phyloP scores from a whole-genome alignment of 2,329 filamentous ascomycete genomes.

The Penicillium brasilianum region DNA sequence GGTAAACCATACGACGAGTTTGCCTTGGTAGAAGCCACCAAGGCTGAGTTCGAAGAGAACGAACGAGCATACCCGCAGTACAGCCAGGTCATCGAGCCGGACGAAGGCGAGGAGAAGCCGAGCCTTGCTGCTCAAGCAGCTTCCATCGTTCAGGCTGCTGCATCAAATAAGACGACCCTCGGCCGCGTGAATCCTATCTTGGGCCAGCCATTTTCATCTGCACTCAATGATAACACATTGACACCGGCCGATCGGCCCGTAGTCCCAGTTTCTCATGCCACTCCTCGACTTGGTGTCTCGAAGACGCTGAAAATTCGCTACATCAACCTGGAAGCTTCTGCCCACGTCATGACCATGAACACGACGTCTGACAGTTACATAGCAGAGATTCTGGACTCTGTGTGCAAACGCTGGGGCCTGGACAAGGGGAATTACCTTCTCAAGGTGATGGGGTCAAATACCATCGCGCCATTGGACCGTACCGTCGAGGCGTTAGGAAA shows the following conservation, averaged over 20 bases:
- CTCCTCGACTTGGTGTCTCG: constrained; percentile 61
- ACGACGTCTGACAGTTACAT: constrained; percentile 70
- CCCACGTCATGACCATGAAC: constrained; percentile 58
- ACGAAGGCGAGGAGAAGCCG: constrained; percentile 37
- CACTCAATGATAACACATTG: constrained; percentile 51
- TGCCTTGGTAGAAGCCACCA: constrained; percentile 64
- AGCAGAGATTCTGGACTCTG: constrained; percentile 68
- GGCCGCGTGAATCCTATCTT: constrained; percentile 49
- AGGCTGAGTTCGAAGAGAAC: constrained; percentile 62
- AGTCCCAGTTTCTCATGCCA: constrained; percentile 52
- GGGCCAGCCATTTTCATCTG: constrained; percentile 53
- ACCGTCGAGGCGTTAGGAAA: constrained; percentile 68
- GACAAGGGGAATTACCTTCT: constrained; percentile 68
- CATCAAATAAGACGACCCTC: constrained; percentile 31
- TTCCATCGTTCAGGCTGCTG: constrained; percentile 20
- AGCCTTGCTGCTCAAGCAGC: constrained; percentile 28
- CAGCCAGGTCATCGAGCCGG: constrained; percentile 39
- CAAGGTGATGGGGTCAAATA: constrained; percentile 67
- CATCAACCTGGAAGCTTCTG: constrained; percentile 63
- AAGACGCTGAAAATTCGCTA: constrained; percentile 66
- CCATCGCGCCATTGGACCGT: constrained; percentile 66
- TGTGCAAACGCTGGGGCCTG: constrained; percentile 66
- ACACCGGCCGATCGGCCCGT: constrained; percentile 54
- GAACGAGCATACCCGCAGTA: constrained; percentile 62
- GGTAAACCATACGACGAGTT: constrained; percentile 72